Percentiles rank a stretch among this genome's conserved stretches.
These are phyloP conservation scores for Ogataea pignaliae DNA, from an alignment of 805 yeast species.

Conservation along the genomic window DNA sequence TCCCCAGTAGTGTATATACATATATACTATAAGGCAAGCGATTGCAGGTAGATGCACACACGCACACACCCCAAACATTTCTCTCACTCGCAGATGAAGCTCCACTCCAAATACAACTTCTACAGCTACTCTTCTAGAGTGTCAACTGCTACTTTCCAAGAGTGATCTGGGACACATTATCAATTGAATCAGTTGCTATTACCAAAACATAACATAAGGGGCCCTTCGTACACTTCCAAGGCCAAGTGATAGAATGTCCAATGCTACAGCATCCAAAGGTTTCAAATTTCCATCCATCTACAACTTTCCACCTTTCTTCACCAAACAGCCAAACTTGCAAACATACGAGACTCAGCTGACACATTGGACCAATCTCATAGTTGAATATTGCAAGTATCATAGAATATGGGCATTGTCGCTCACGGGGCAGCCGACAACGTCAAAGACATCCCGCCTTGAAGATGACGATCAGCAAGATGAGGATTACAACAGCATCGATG, in stretches of 20 bases:
- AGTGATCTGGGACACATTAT: too few species aligned
- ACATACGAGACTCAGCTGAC: constrained; percentile 71
- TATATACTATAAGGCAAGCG: too few species aligned
- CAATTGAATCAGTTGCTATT: too few species aligned
- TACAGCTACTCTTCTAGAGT: too few species aligned
- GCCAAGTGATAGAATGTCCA: background rate
- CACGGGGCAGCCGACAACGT: constrained; percentile 28
- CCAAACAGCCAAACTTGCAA: constrained; percentile 79
- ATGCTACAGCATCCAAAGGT: constrained; percentile 1
- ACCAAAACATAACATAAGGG: too few species aligned
- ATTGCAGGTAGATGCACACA: too few species aligned
- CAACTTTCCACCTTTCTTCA: constrained; percentile 87
- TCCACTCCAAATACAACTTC: too few species aligned
- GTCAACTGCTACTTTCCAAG: too few species aligned
- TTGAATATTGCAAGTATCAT: constrained; percentile 54
- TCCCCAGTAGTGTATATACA: too few species aligned
- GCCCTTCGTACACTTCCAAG: too few species aligned
- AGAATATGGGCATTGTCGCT: constrained; percentile 50
- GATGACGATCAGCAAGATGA: constrained; percentile 28
- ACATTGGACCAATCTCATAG: constrained; percentile 70
- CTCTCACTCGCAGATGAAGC: too few species aligned
- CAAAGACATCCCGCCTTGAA: constrained; percentile 7
- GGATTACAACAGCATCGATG: constrained; percentile 11
- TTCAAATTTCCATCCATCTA: constrained; percentile 49
- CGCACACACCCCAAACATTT: too few species aligned